A percentile compares a stretch with the other conserved stretches of the same genome.
phyloP scores from a whole-genome alignment of 176 grass and related monocot species.

The Triticum dicoccoides region DNA sequence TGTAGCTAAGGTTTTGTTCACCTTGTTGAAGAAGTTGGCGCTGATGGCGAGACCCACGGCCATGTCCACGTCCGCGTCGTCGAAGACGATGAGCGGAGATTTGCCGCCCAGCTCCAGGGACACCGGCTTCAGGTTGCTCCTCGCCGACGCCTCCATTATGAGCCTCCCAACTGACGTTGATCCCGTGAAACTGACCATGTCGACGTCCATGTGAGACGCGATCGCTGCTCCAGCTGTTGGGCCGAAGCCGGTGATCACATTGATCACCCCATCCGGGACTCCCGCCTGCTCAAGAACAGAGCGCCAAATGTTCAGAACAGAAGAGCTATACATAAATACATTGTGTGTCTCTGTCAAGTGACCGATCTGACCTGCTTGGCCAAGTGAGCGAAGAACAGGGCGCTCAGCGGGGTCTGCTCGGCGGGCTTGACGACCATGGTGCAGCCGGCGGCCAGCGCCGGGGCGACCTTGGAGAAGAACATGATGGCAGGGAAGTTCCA shows the following conservation, averaged over 20 bases:
- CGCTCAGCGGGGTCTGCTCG: slow-evolving; percentile 51
- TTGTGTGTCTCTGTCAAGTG: neutral
- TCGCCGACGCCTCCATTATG: slow-evolving; percentile 58
- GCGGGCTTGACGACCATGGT: slow-evolving; percentile 62
- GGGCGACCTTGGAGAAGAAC: slow-evolving; percentile 55
- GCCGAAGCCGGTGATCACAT: slow-evolving; percentile 56
- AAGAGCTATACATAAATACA: neutral
- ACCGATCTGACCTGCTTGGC: slow-evolving; percentile 30
- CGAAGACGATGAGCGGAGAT: slow-evolving; percentile 52
- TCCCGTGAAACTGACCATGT: slow-evolving; percentile 62
- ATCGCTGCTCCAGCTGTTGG: slow-evolving; percentile 56
- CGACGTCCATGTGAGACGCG: slow-evolving; percentile 62
- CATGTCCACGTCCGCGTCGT: slow-evolving; percentile 54
- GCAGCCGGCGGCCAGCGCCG: slow-evolving; percentile 47
- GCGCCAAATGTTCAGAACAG: neutral
- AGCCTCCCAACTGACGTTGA: slow-evolving; percentile 49
- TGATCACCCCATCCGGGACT: slow-evolving; percentile 55
- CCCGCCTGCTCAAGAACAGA: slow-evolving; percentile 36
- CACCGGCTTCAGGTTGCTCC: slow-evolving; percentile 59
- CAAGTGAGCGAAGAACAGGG: slow-evolving; percentile 36
- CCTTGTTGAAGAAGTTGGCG: slow-evolving; percentile 53
- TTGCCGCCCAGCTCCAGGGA: slow-evolving; percentile 65
- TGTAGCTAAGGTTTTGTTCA: neutral
- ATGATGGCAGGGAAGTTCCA: slow-evolving; percentile 53
- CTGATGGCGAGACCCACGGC: slow-evolving; percentile 40